Evolutionary conservation across 23 red algal genomes (phyloP), one percentile per base, ranked within the genome.

Genomic region (Gracilaria domingensis): DNA sequence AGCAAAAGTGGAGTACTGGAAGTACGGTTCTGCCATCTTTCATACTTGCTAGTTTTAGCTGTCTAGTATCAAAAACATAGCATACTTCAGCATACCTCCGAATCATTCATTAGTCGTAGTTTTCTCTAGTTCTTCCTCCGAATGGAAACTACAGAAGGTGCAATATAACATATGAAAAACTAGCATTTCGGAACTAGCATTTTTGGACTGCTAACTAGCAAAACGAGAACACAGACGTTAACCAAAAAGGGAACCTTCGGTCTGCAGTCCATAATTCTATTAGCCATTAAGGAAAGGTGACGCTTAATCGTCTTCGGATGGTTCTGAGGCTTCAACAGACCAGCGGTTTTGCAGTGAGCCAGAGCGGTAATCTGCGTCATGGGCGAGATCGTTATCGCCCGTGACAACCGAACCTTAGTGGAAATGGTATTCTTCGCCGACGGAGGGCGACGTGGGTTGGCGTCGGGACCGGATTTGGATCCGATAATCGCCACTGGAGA

Each of bases 191-290:
- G n/a, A n/a, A n/a, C n/a, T n/a, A n/a, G n/a, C n/a, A n/a, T n/a
- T n/a, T n/a, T n/a, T n/a, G n/a, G n/a, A n/a, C n/a, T n/a, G n/a
- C n/a, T n/a, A n/a, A n/a, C n/a, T n/a, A n/a, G n/a, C n/a, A n/a
- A n/a, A n/a, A n/a, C n/a, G n/a, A n/a, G n/a, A n/a, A n/a, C n/a
- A n/a, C n/a, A n/a, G n/a, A 79, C 50, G 23, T 50, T 24, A 49
- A 79, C 28, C 18, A 21, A 38, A 49, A 79, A 79, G 38, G 74
- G 26, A 21, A 25, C 48, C 38, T 26, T 8, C n/a, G 3, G 30
- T 50, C 48, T 50, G 36, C 38, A 47, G 74, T 50, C 38, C 8
- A 79, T 79, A 29, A 79, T 47, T 47, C 74, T n/a, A 79, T 47
- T 79, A 24, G 37, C 74, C 40, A 28, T 54, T 20, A 81, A 26